Base-by-base conservation (phyloP, 2,329 filamentous ascomycete species). In the Malbranchea zuffiana region DNA sequence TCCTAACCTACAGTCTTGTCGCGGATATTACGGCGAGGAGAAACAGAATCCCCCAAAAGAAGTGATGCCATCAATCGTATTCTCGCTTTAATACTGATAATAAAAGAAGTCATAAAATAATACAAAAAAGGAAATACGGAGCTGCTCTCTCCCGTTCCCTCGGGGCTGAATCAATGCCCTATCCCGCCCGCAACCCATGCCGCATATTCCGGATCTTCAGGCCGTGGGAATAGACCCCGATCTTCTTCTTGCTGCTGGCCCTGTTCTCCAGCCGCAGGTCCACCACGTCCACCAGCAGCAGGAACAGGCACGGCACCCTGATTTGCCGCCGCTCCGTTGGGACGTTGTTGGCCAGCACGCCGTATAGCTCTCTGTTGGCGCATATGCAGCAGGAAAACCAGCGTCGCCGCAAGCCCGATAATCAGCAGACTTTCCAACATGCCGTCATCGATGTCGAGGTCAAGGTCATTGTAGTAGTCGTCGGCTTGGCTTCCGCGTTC, bases 361-460 rank as follows among this genome's bases (percentile, higher is more conserved):
- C 62, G 59, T 47, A 78, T 67, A 52, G 84, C 80, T 42, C 76
- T 67, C 52, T 75, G 77, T 44, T 84, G 78, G 13, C 83, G 69
- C 56, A 90, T 88, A 59, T 86, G 93, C 11, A 96, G 70, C 20
- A 96, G 65, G 35, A 82, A 74, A 0, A 82, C 75, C 37, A 96
- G 67, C 1, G 77, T 75, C 10, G 78, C 76, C 0, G 82, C 79
- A 10, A 96, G 64, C 1, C 74, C 79, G 10, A 95, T 67, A 44
- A 98, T 92, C 29, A 93, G 66, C 16, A 95, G 61, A 28, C 81
- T 88, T 59, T 96, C 90, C 7, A 95, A 47, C 11, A 94, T 65
- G 8, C 84, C 82, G 31, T 86, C 84, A 34, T 88, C 82, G 19
- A 82, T 69, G 2, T 75, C 68, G 4, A 74, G 66, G 15, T 70